Conservation (phyloP, 306 rosid species). For the Gastrolobium bilobum region DNA sequence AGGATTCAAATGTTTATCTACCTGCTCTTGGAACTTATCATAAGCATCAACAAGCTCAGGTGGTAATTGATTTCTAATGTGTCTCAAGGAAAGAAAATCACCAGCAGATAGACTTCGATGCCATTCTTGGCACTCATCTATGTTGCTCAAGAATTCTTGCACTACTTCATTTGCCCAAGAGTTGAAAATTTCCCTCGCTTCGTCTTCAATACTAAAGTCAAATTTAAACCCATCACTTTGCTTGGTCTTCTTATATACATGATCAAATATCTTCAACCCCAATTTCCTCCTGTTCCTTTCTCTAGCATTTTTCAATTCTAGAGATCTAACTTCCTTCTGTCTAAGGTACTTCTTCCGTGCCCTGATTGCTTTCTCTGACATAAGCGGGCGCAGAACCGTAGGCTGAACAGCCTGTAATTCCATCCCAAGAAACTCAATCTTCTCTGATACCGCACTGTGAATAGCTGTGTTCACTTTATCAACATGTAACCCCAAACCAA, state of each 20-base stretch:
- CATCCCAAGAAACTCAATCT: constrained; percentile 85
- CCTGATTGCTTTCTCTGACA: constrained; percentile 85
- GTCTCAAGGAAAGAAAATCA: constrained; percentile 75
- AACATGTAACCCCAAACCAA: constrained; percentile 67
- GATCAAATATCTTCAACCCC: constrained; percentile 78
- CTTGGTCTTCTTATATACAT: constrained; percentile 75
- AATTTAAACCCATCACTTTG: constrained; percentile 65
- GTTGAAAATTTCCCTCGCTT: constrained; percentile 68
- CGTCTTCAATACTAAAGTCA: constrained; percentile 71
- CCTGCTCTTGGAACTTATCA: constrained; percentile 85
- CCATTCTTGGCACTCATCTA: constrained; percentile 84
- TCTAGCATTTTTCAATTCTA: constrained; percentile 82
- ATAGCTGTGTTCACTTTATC: constrained; percentile 69
- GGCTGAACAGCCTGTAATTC: constrained; percentile 83
- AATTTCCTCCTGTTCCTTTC: constrained; percentile 83
- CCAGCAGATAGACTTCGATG: constrained; percentile 71
- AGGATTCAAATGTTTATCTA: constrained; percentile 81
- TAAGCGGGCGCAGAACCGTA: constrained; percentile 71
- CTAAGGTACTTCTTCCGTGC: constrained; percentile 87
- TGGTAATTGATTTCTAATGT: constrained; percentile 82
- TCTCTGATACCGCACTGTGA: constrained; percentile 91
- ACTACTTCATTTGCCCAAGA: constrained; percentile 83
- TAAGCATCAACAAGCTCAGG: constrained; percentile 77
- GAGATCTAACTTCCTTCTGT: constrained; percentile 84
- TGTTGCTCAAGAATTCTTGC: constrained; percentile 64